Evolutionary conservation across 805 yeast genomes (phyloP), one percentile per base, ranked within the genome.

Genomic region (Hanseniaspora hatyaiensis): DNA sequence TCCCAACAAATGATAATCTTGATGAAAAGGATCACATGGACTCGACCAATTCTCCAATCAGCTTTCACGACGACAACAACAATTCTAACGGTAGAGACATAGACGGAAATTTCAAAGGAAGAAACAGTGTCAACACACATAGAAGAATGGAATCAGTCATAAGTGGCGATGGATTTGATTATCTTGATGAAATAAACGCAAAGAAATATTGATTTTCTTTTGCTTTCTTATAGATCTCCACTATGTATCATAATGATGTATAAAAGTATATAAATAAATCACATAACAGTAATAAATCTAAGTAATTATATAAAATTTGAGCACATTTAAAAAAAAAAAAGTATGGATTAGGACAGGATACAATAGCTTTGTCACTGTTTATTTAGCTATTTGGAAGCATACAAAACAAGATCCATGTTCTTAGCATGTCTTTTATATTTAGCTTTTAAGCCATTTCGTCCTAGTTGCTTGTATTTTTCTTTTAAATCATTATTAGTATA

Each of bases 101-200:
- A 6, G 48, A 44, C 33, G 48, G 48, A 16, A 37, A 37, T 4
- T 26, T 44, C 33, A 30, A 36, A n/a, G 48, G 48, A 6, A 36
- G 42, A 44, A 44, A 30, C 19, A 44, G 48, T 16, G 2, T 44
- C 31, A 26, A 37, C 18, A 44, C 48, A 3, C 48, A 44, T 30
- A 36, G 24, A 24, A 36, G 42, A 37, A 36, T 37, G 26, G 37
- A 44, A n/a, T 44, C 48, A 3, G 19, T 44, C 6, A 31, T 44
- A 3, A n/a, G 36, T 9, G 37, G 37, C 6, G 48, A 44, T 23
- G 48, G 48, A 2, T 44, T 44, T 22, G 48, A 44, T 19, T 44
- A 44, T 13, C 12, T 44, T 20, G 37, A 44, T 22, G 48, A 44
- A 18, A 44, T 44, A 16, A 44, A 44, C 18, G 48, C 48, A 18